phyloP scores from a whole-genome alignment of 305 asterid species.

The Fraxinus ornus region DNA sequence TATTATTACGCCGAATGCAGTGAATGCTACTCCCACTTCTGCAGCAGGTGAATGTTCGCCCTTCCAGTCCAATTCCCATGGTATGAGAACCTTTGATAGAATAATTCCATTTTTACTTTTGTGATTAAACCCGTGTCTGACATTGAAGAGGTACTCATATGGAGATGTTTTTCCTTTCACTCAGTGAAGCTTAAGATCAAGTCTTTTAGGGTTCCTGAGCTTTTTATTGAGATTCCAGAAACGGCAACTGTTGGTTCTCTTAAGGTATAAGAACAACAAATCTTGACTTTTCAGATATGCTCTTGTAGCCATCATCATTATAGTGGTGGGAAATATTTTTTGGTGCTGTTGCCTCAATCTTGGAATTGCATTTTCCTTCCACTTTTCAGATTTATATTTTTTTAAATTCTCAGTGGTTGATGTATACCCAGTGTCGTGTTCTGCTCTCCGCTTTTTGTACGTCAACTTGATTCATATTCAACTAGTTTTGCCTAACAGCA shows the following conservation, averaged over 20 bases:
- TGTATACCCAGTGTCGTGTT: neutral
- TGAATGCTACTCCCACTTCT: conserved; percentile 37
- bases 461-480: neutral
- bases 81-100: conserved; percentile 38
- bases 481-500: neutral
- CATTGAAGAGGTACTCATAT: conserved; percentile 24
- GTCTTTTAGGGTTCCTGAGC: conserved; percentile 88
- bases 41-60: conserved; percentile 50
- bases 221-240: conserved; percentile 84
- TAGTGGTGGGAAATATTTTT: neutral
- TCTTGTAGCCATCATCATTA: neutral
- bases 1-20: conserved; percentile 37
- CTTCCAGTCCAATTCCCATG: conserved; percentile 51
- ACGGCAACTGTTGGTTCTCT: conserved; percentile 85
- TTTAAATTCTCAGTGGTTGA: neutral
- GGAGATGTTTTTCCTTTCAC: conserved; percentile 26
- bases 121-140: neutral
- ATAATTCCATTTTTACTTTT: neutral
- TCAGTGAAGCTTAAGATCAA: conserved; percentile 89
- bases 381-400: neutral
- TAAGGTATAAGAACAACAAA: conserved; percentile 50
- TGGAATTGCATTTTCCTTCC: neutral
- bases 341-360: neutral
- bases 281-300: neutral
- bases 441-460: neutral